Conservation (phyloP, 345 rosid species). For the Kernera saxatilis region DNA sequence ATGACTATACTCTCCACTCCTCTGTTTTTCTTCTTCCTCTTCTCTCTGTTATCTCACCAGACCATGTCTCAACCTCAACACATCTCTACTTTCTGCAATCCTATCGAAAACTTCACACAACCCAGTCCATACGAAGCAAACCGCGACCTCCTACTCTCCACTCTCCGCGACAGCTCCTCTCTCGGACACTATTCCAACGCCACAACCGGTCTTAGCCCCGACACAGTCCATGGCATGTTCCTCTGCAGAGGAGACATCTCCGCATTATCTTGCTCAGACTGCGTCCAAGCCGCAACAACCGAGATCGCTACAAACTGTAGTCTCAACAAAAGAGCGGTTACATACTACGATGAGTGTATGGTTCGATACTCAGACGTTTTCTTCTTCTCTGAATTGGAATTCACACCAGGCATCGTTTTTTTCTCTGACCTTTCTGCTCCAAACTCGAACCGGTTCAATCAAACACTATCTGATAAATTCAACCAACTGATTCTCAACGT, state of each 20-base stretch:
- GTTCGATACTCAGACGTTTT: slow-evolving; percentile 30
- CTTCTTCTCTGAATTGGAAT: background rate
- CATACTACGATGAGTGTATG: slow-evolving; percentile 37
- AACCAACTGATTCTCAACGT: background rate
- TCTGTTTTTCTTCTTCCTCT: background rate
- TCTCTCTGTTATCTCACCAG: background rate
- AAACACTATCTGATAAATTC: background rate
- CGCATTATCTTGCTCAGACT: slow-evolving; percentile 22
- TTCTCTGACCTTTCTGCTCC: background rate
- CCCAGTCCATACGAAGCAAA: slow-evolving; percentile 12
- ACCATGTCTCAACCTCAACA: slow-evolving; percentile 13
- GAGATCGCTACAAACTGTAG: slow-evolving; percentile 22
- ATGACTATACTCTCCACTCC: background rate
- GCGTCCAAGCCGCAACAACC: slow-evolving; percentile 23
- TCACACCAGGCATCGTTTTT: background rate
- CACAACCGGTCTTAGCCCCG: slow-evolving; percentile 12
- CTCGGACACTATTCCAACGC: slow-evolving; percentile 14
- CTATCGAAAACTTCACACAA: background rate
- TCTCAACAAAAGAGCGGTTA: background rate
- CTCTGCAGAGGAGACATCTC: slow-evolving; percentile 36
- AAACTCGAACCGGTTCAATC: background rate
- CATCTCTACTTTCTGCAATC: background rate
- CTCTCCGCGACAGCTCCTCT: background rate
- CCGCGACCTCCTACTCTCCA: background rate
- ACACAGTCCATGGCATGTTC: slow-evolving; percentile 28